Conservation (phyloP, 352 stramenopile genomes). For the Phytophthora pisi region DNA sequence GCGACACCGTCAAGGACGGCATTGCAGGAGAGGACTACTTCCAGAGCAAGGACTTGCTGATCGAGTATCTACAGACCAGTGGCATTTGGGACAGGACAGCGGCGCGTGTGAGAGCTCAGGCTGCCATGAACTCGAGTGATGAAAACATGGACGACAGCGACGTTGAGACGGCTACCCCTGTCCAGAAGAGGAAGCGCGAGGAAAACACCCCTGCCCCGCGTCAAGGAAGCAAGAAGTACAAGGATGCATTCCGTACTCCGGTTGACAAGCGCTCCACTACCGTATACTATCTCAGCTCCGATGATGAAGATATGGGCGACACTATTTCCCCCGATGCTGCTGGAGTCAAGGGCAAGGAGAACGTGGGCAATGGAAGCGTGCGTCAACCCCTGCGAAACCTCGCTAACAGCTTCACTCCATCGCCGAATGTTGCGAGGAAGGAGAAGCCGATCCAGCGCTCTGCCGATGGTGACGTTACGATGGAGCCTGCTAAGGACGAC, state of each 20-base stretch:
- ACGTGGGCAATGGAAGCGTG: slow-evolving; percentile 22
- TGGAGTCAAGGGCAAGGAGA: slow-evolving; percentile 36
- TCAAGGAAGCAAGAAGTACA: slow-evolving; percentile 33
- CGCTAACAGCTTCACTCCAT: slow-evolving; percentile 72
- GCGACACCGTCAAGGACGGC: slow-evolving; percentile 39
- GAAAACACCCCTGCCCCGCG: slow-evolving; percentile 23
- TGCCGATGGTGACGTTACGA: slow-evolving; percentile 1
- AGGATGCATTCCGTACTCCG: slow-evolving; percentile 37
- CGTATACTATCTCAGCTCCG: slow-evolving; percentile 16
- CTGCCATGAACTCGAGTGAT: slow-evolving; percentile 39
- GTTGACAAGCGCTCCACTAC: slow-evolving; percentile 21
- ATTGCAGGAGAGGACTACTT: slow-evolving; percentile 60
- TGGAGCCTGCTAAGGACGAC: slow-evolving; percentile 13
- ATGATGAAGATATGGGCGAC: slow-evolving; percentile 35
- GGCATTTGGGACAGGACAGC: slow-evolving; percentile 56
- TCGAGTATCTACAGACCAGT: slow-evolving; percentile 58
- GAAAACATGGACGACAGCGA: slow-evolving; percentile 31
- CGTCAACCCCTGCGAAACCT: slow-evolving; percentile 48
- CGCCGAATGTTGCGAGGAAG: slow-evolving; percentile 35
- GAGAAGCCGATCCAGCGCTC: slow-evolving; percentile 15
- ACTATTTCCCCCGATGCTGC: slow-evolving; percentile 53
- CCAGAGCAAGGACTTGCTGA: slow-evolving; percentile 39
- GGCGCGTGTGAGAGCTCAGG: slow-evolving; percentile 44
- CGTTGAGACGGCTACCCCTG: slow-evolving; percentile 11
- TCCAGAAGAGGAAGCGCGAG: slow-evolving; percentile 36